phyloP scores from a whole-genome alignment of 2,329 filamentous ascomycete genomes.

The Helicocarpus griseus region DNA sequence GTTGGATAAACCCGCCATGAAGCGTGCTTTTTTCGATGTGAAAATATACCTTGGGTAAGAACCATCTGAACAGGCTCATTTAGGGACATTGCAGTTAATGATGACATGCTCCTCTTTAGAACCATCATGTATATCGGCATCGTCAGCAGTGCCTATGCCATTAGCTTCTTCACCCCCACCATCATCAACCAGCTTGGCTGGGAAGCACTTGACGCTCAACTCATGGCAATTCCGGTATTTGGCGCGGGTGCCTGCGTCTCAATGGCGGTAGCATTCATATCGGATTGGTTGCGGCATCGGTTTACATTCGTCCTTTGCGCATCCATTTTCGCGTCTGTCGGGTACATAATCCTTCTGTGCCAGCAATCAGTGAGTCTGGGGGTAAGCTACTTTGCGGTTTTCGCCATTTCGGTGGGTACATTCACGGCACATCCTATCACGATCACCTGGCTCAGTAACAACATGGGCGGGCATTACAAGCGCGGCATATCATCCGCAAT shows the following conservation, averaged over 20 bases:
- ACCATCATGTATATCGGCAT: constrained; percentile 57
- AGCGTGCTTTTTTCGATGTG: constrained; percentile 39
- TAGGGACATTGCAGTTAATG: constrained; percentile 6
- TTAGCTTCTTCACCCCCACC: constrained; percentile 34
- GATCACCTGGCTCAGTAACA: constrained; percentile 49
- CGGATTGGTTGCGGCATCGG: constrained; percentile 43
- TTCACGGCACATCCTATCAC: constrained; percentile 48
- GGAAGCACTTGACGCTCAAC: constrained; percentile 39
- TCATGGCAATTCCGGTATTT: constrained; percentile 46
- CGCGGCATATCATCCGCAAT: constrained; percentile 44
- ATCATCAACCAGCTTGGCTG: constrained; percentile 46
- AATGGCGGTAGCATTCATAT: constrained; percentile 40
- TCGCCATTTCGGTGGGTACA: constrained; percentile 44
- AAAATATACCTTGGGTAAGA: constrained; percentile 37
- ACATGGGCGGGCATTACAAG: constrained; percentile 50
- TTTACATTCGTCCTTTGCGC: constrained; percentile 47
- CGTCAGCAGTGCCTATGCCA: constrained; percentile 38
- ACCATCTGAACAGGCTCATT: not conserved
- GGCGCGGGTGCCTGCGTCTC: constrained; percentile 54
- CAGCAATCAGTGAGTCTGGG: constrained; percentile 39
- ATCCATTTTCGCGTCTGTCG: constrained; percentile 41
- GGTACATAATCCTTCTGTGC: constrained; percentile 47
- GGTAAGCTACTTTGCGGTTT: constrained; percentile 46
- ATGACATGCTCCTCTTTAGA: constrained; percentile 15
- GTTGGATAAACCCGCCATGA: constrained; percentile 39